phyloP scores from a whole-genome alignment of 306 rosid species.

The Inga laurina region DNA sequence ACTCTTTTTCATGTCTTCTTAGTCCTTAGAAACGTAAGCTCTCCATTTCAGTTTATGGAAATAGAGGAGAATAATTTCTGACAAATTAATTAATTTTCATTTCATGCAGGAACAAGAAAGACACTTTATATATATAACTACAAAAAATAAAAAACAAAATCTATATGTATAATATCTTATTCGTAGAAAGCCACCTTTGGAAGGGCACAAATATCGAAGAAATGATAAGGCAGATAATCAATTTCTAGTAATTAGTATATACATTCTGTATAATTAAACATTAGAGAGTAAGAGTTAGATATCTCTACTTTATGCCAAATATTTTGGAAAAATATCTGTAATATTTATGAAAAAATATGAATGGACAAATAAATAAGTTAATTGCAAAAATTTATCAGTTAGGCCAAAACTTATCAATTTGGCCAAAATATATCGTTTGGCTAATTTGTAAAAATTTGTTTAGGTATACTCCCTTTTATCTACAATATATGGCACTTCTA shows the following conservation, averaged over 20 bases:
- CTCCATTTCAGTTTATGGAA: constrained; percentile 4
- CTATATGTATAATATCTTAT: background rate
- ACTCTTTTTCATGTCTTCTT: background rate
- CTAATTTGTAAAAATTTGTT: no score
- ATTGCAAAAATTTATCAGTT: background rate
- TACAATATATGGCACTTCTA: no score
- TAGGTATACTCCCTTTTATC: no score
- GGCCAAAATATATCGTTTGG: no score
- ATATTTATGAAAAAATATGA: background rate
- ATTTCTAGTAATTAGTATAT: background rate
- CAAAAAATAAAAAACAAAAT: background rate
- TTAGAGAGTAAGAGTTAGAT: background rate
- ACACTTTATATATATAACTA: no score
- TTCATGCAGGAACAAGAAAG: background rate
- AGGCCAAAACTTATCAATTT: no score
- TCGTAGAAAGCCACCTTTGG: background rate
- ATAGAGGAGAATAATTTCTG: constrained; percentile 5
- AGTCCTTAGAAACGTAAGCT: constrained; percentile 1
- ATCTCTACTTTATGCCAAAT: background rate
- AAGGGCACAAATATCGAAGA: background rate
- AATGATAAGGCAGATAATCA: background rate
- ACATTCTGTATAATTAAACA: background rate
- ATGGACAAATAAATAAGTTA: background rate
- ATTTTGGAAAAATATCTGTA: background rate
- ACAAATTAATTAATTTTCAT: background rate